Base-by-base conservation (phyloP, 768 basidiomycete species). In the Cubamyces lactineus region DNA sequence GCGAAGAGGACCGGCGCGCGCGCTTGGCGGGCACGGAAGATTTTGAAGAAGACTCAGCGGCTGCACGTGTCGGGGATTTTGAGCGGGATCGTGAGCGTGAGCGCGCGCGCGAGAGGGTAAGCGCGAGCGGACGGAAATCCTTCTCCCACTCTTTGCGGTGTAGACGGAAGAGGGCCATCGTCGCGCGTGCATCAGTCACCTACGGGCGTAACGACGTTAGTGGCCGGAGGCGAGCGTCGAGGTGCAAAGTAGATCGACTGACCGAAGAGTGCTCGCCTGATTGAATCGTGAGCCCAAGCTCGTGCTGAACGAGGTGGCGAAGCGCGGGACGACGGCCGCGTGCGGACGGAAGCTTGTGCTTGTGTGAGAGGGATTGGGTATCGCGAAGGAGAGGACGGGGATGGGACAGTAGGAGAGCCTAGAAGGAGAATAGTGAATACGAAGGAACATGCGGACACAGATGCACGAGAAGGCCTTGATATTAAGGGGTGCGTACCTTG, bases 141-240 rank as follows among this genome's bases (percentile, higher is more conserved):
- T 68, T 68, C 50, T 98, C 96, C 93, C 93, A 98, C 49, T 85
- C 81, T 53, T 85, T 86, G 67, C 90, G 87, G 73, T 95, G 82
- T 17, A 96, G 70, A 7, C 94, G 83, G 73, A 91, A 98, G 41
- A 98, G 78, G 0, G 94, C 96, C 94, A 99, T 97, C 0, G 95
- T 92, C 0, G 96, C 96, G 53, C 96, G 83, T 0, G 96, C 94
- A 72, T 98, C 96, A 17, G 85, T 91, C 5, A 98, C 87, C 96
- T 97, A 61, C 12, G 38, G 30, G 11, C 5, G 6, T 0, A 24
- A 41, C 26, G 17, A 2, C 54, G 24, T 45, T 51, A 23, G 63
- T 24, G 43, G 45, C 1, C 41, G 38, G 30, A 41, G 46, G 62
- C 23, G 13, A 48, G 24, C 42, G 39, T 17, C 19, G 17, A 45